phyloP scores from a whole-genome alignment of 1,284 basidiomycete species.

The Papiliotrema terrestris region DNA sequence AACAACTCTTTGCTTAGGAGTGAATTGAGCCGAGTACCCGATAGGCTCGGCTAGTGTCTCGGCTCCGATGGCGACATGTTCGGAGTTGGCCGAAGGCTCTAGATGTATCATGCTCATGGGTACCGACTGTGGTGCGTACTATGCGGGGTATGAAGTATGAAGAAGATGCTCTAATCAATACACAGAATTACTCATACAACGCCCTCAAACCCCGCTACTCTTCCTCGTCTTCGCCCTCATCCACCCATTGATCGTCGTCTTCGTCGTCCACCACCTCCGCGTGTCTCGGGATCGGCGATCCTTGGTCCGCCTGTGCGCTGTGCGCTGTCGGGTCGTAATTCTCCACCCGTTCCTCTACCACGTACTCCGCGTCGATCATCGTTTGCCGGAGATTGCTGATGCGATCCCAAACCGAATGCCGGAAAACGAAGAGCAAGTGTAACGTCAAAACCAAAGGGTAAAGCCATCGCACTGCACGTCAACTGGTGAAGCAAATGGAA shows the following conservation, averaged over 20 bases:
- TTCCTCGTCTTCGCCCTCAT: not conserved
- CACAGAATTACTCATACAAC: not conserved
- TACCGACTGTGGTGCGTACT: not conserved
- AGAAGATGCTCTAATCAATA: not conserved
- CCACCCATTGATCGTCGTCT: not conserved
- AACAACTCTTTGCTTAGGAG: no score
- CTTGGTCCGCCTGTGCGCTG: not conserved
- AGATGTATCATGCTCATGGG: no score
- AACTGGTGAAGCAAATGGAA: no score
- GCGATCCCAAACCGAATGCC: not conserved
- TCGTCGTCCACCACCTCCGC: not conserved
- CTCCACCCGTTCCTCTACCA: constrained; percentile 42
- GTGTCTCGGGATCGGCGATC: no score
- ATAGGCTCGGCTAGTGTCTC: no score
- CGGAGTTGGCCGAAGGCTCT: no score
- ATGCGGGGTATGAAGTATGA: not conserved
- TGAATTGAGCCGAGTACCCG: no score
- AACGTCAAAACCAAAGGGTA: constrained; percentile 1
- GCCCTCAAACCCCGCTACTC: not conserved
- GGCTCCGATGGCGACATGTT: no score
- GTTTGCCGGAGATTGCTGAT: constrained; percentile 19
- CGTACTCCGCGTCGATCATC: constrained; percentile 46
- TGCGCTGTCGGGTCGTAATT: constrained; percentile 31
- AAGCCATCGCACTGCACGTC: constrained; percentile 7
- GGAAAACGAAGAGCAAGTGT: not conserved